Conservation (phyloP, 192 early-diverging fungal genomes). For the Linnemannia schmuckeri region DNA sequence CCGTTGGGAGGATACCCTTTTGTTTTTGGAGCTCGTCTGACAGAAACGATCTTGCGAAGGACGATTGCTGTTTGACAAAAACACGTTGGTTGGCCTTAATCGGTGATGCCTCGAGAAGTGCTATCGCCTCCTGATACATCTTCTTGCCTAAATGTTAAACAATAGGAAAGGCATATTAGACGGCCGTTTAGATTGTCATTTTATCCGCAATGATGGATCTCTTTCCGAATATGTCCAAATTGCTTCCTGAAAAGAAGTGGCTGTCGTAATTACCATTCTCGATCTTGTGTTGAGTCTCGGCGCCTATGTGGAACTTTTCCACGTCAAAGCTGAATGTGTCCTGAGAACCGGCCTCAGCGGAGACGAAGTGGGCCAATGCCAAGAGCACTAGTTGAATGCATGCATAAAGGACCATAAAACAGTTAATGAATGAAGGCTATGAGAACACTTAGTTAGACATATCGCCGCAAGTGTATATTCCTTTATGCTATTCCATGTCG, state of each 20-base stretch:
- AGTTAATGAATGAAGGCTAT: neutral
- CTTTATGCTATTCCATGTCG: neutral
- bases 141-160: constrained; percentile 10
- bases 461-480: neutral
- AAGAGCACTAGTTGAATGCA: constrained; percentile 14
- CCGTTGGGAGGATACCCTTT: constrained; percentile 46
- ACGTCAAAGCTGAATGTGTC: constrained; percentile 17
- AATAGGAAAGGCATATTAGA: neutral
- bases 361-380: constrained; percentile 13
- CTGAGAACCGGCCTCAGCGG: neutral
- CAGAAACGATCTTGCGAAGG: constrained; percentile 27
- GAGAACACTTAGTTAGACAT: neutral
- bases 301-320: constrained; percentile 32
- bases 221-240: no score
- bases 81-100: constrained; percentile 34
- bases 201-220: neutral
- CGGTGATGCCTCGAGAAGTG: constrained; percentile 19
- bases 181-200: neutral
- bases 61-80: constrained; percentile 35
- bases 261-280: constrained; percentile 6
- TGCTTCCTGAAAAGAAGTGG: neutral
- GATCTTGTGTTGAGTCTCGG: constrained; percentile 17
- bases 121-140: constrained; percentile 34
- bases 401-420: neutral
- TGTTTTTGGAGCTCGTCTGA: constrained; percentile 51